phyloP scores from a whole-genome alignment of 2,329 filamentous ascomycete genomes.

The Knufia fluminis region DNA sequence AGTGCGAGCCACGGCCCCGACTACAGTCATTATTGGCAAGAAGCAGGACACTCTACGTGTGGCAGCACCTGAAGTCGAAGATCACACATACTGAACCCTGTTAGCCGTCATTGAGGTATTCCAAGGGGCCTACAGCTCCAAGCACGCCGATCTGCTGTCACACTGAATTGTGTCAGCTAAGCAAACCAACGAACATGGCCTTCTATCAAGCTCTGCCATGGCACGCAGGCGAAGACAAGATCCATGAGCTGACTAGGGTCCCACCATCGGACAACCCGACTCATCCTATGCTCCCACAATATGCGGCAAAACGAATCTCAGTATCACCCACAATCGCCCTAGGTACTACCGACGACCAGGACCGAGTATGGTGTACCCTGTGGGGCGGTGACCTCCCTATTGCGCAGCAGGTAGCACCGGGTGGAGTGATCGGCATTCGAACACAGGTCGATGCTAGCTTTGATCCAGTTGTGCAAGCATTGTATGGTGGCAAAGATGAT shows the following conservation, averaged over 20 bases:
- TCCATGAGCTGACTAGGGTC: conserved; percentile 54
- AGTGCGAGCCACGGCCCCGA: too few species aligned
- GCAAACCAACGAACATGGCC: conserved; percentile 37
- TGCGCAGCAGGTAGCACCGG: conserved; percentile 51
- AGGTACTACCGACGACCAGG: conserved; percentile 57
- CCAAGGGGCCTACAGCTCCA: too few species aligned
- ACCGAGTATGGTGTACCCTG: conserved; percentile 65
- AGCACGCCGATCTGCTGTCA: too few species aligned
- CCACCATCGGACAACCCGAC: conserved; percentile 58
- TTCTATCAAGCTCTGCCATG: conserved; percentile 34
- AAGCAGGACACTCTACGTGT: too few species aligned
- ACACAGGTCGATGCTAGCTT: conserved; percentile 50
- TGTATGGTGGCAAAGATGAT: conserved; percentile 44
- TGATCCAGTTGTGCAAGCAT: conserved; percentile 61
- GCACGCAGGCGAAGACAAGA: conserved; percentile 57
- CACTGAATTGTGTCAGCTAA: too few species aligned
- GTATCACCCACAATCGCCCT: conserved; percentile 61
- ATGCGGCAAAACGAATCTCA: conserved; percentile 52
- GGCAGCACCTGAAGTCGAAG: too few species aligned
- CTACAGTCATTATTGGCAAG: too few species aligned
- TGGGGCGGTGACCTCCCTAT: conserved; percentile 69
- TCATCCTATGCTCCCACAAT: conserved; percentile 49
- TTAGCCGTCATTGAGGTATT: too few species aligned
- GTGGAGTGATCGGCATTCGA: conserved; percentile 52
- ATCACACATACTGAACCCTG: too few species aligned